A percentile compares a stretch with the other conserved stretches of the same genome.
These are phyloP conservation scores for Kluyveromyces marxianus DNA, from an alignment of 1,139 yeast species.

Conservation along the genomic window DNA sequence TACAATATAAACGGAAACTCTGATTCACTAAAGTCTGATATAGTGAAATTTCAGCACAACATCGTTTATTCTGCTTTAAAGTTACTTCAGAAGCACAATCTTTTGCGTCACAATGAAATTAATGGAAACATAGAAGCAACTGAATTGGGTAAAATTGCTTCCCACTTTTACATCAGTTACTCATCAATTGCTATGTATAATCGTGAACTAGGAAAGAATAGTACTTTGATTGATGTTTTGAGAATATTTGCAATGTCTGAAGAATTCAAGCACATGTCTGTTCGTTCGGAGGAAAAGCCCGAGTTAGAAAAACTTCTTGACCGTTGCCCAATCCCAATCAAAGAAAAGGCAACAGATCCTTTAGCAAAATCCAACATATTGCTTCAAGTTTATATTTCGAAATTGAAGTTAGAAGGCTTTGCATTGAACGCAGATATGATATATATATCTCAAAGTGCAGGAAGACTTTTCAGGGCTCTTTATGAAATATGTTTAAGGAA, in stretches of 20 bases:
- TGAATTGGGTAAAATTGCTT: slow-evolving; percentile 77
- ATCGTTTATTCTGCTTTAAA: slow-evolving; percentile 70
- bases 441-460: slow-evolving; percentile 89
- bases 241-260: slow-evolving; percentile 72
- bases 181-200: slow-evolving; percentile 62
- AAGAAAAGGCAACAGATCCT: slow-evolving; percentile 64
- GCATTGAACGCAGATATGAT: slow-evolving; percentile 92
- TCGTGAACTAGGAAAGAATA: slow-evolving; percentile 53
- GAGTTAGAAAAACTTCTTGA: slow-evolving; percentile 67
- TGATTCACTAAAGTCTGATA: slow-evolving; percentile 41
- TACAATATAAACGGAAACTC: slow-evolving; percentile 66
- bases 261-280: slow-evolving; percentile 78
- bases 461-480: slow-evolving; percentile 78
- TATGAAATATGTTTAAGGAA: slow-evolving; percentile 67
- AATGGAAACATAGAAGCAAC: slow-evolving; percentile 51
- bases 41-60: slow-evolving; percentile 52
- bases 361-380: slow-evolving; percentile 73
- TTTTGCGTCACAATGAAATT: slow-evolving; percentile 50
- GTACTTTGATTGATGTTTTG: slow-evolving; percentile 66
- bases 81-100: slow-evolving; percentile 44
- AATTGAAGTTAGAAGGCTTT: slow-evolving; percentile 72
- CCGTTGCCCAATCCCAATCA: slow-evolving; percentile 79
- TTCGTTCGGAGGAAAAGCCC: slow-evolving; percentile 77
- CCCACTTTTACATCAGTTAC: slow-evolving; percentile 77
- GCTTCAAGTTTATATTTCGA: slow-evolving; percentile 77